Conservation (phyloP, 163 green algal genomes). For the Chloromonas sp. region DNA sequence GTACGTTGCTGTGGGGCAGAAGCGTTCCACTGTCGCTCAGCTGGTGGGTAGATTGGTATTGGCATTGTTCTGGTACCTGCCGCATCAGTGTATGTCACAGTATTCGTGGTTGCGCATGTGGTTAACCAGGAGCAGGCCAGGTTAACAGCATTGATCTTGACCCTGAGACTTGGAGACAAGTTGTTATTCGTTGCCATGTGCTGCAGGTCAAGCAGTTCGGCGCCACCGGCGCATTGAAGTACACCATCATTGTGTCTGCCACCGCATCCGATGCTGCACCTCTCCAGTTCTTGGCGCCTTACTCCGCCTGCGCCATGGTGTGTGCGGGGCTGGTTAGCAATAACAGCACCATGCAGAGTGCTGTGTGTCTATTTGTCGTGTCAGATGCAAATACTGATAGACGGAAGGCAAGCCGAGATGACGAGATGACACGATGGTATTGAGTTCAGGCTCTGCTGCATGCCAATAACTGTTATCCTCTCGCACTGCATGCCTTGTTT, state of each 20-base stretch:
- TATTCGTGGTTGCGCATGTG: too few relatives aligned
- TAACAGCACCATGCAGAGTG: not conserved
- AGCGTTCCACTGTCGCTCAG: slow-evolving; percentile 86
- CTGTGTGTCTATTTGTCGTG: not conserved
- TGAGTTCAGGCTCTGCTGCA: too few relatives aligned
- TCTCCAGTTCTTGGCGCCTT: slow-evolving; percentile 86
- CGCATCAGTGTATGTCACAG: too few relatives aligned
- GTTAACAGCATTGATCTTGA: too few relatives aligned
- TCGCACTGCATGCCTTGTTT: not conserved
- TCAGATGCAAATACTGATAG: too few relatives aligned
- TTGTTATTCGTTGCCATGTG: too few relatives aligned
- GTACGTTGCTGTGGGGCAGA: slow-evolving; percentile 90
- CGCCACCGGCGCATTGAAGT: slow-evolving; percentile 66
- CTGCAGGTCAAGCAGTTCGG: slow-evolving; percentile 11
- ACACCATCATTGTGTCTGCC: slow-evolving; percentile 82
- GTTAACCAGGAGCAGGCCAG: too few relatives aligned
- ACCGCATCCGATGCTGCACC: slow-evolving; percentile 75
- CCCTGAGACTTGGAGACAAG: too few relatives aligned
- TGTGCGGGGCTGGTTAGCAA: slow-evolving; percentile 7
- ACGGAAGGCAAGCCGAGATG: too few relatives aligned
- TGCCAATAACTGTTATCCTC: too few relatives aligned
- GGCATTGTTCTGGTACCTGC: too few relatives aligned
- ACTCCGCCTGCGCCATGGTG: slow-evolving; percentile 73
- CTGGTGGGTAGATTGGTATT: slow-evolving; percentile 38
- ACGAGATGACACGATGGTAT: too few relatives aligned